Base-by-base conservation (phyloP, 2,329 filamentous ascomycete species). In the Scortechinia acanthostroma region DNA sequence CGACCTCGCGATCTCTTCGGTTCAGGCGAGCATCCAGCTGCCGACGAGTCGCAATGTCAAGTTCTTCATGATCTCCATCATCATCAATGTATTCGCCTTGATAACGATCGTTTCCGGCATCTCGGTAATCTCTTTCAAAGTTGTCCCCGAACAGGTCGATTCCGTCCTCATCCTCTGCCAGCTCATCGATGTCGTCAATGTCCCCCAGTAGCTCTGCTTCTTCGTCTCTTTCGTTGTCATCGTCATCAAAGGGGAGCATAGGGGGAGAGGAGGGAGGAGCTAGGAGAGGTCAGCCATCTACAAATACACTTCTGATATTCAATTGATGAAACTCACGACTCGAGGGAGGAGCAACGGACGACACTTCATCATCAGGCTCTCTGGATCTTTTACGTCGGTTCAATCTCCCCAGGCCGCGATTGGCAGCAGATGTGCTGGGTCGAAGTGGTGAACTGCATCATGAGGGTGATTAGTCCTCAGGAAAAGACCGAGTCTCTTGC, bases 351-450 rank as follows among this genome's bases (percentile, higher is more conserved):
- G 70, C 73, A 15, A 77, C 79, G 21, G 77, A 79, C 35, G 70
- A 40, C 6, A 17, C 6, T 10, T 13, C 17, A 55, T 81, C 75
- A 53, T 84, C 81, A 48, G 74, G 73, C 54, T 85, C 82, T 65
- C 82, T 74, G 25, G 73, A 71, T 55, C 83, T 76, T 63, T 86
- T 86, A 49, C 78, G 72, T 49, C 73, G 66, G 51, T 67, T 74
- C 50, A 68, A 55, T 45, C 66, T 67, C 16, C 66, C 64, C 46
- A 75, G 62, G 45, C 88, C 88, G 53, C 88, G 81, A 66, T 95
- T 95, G 55, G 83, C 89, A 52, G 90, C 91, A 49, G 84, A 81
- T 73, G 87, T 85, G 66, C 83, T 89, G 54, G 82, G 76, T 64
- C 85, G 83, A 49, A 94, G 75, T 61, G 91, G 90, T 62, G 89